Conservation (phyloP, 495 filamentous ascomycete species). For the Amphirosellinia nigrospora region DNA sequence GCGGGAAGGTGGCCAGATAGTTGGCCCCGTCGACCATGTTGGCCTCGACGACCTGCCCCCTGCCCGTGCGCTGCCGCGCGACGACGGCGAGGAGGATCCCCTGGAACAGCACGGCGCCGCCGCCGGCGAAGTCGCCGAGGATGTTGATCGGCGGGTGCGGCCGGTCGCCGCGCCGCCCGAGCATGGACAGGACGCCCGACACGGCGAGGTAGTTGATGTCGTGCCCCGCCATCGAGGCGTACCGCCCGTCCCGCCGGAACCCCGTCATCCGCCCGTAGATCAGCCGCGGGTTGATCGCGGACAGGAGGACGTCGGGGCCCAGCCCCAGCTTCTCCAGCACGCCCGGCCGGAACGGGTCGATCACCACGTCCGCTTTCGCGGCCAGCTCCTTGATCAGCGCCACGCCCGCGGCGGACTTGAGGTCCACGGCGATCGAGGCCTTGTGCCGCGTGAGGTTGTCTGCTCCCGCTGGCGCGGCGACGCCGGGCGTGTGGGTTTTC, state of each 20-base stretch:
- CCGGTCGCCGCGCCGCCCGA: constrained; percentile 70
- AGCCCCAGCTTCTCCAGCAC: constrained; percentile 85
- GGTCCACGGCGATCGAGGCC: constrained; percentile 74
- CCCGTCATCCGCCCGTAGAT: constrained; percentile 87
- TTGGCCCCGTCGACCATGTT: constrained; percentile 94
- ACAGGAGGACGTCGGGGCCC: constrained; percentile 69
- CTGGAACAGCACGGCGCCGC: constrained; percentile 77
- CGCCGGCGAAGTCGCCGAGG: constrained; percentile 89
- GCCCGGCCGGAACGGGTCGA: constrained; percentile 92
- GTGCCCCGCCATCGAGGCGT: constrained; percentile 89
- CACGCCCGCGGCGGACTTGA: constrained; percentile 69
- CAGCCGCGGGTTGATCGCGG: constrained; percentile 71
- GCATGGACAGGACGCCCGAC: constrained; percentile 75
- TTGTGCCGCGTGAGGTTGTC: constrained; percentile 84
- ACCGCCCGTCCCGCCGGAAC: constrained; percentile 85
- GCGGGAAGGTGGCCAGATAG: constrained; percentile 77
- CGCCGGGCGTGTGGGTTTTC: constrained; percentile 32
- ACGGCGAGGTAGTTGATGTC: constrained; percentile 98
- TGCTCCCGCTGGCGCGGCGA: constrained; percentile 50
- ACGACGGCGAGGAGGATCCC: constrained; percentile 70
- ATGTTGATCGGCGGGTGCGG: constrained; percentile 85
- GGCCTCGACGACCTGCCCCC: constrained; percentile 87
- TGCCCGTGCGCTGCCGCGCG: constrained; percentile 61
- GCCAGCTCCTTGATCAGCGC: constrained; percentile 70
- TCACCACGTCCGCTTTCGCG: constrained; percentile 72